A percentile compares a stretch with the other conserved stretches of the same genome.
Conservation (phyloP, 2,329 filamentous ascomycete species). For the Fusarium robinianum region DNA sequence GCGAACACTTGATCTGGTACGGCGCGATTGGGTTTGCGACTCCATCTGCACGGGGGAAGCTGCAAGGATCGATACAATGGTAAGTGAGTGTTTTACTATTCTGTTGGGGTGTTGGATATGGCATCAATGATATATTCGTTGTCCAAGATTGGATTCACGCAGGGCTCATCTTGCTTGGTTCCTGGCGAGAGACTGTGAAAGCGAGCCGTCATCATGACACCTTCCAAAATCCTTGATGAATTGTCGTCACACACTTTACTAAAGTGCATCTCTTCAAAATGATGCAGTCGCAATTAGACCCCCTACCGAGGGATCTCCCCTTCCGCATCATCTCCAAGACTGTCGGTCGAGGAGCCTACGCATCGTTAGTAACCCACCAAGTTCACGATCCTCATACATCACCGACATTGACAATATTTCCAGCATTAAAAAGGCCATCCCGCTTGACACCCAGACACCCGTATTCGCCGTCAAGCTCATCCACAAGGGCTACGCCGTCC, state of each 20-base stretch:
- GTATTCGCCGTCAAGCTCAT: slow-evolving; percentile 98
- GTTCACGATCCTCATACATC: slow-evolving; percentile 8
- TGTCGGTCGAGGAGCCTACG: slow-evolving; percentile 95
- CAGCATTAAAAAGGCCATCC: slow-evolving; percentile 92
- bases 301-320: slow-evolving; percentile 81
- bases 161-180: no score
- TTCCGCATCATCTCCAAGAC: slow-evolving; percentile 96
- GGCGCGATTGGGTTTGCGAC: slow-evolving; percentile 16
- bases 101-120: background rate
- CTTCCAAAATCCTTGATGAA: no score
- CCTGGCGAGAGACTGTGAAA: no score
- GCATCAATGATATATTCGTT: no score
- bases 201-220: no score
- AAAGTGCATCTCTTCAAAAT: slow-evolving; percentile 41
- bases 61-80: slow-evolving; percentile 23
- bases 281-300: slow-evolving; percentile 84
- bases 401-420: slow-evolving; percentile 11
- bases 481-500: slow-evolving; percentile 92
- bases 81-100: slow-evolving; percentile 15
- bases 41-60: slow-evolving; percentile 5
- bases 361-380: slow-evolving; percentile 67
- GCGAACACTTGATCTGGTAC: slow-evolving; percentile 11
- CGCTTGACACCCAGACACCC: slow-evolving; percentile 68
- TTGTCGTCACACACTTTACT: background rate
- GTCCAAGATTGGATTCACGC: background rate